phyloP scores from a whole-genome alignment of 78 protist species.

The Guillardia theta region DNA sequence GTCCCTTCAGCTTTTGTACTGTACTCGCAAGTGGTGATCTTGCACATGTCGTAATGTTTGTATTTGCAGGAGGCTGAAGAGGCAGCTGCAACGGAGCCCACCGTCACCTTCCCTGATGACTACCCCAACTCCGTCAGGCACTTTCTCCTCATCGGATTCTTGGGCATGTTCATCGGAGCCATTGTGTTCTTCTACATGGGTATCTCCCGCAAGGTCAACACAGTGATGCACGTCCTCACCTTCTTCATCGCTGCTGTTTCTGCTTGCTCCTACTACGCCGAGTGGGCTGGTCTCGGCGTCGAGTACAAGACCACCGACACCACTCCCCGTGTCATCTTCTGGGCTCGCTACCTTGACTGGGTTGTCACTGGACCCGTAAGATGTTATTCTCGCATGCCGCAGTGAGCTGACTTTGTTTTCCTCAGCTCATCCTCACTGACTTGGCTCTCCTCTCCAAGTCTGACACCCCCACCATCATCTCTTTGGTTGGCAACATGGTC shows the following conservation, averaged over 20 bases:
- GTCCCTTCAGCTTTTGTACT: too few relatives aligned
- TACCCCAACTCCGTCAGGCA: constrained; percentile 32
- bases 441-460: background rate
- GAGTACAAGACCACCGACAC: constrained; percentile 45
- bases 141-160: constrained; percentile 34
- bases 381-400: background rate
- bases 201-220: constrained; percentile 31
- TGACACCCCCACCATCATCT: constrained; percentile 35
- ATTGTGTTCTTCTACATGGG: constrained; percentile 41
- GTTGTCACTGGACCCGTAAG: constrained; percentile 19
- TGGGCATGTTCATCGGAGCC: constrained; percentile 42
- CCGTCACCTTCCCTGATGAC: constrained; percentile 26
- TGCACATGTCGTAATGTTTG: too few relatives aligned
- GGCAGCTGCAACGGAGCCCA: background rate
- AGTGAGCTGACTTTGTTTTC: background rate
- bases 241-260: constrained; percentile 39
- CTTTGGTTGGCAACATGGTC: constrained; percentile 13
- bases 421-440: constrained; percentile 23
- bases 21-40: too few relatives aligned
- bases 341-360: constrained; percentile 48
- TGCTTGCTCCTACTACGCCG: constrained; percentile 18
- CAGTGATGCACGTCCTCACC: background rate
- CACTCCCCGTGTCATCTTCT: constrained; percentile 45
- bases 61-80: background rate
- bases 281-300: constrained; percentile 35